A percentile compares a stretch with the other conserved stretches of the same genome.
phyloP scores from a whole-genome alignment of 2,329 filamentous ascomycete species.

The Eutypa lata region DNA sequence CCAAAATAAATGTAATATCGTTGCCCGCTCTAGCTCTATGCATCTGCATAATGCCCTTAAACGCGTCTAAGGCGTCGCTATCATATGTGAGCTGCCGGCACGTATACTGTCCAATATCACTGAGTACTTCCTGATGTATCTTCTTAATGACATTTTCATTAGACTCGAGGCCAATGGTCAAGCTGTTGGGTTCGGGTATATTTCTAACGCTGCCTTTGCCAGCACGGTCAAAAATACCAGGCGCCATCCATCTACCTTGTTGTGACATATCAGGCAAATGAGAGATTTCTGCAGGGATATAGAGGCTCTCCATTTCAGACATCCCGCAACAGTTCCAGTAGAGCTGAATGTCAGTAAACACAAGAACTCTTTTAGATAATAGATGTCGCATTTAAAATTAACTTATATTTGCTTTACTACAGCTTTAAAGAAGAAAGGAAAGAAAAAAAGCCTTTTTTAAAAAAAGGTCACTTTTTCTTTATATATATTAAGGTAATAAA shows the following conservation, averaged over 20 bases:
- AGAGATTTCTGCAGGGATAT: neutral
- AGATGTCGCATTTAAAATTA: no score
- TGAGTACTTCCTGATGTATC: neutral
- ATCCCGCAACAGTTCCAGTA: neutral
- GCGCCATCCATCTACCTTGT: neutral
- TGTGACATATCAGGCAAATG: neutral
- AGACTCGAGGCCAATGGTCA: neutral
- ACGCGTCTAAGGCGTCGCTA: neutral
- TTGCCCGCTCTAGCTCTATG: neutral
- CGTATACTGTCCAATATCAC: neutral
- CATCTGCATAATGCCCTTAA: neutral
- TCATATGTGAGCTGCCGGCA: neutral
- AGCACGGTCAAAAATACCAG: neutral
- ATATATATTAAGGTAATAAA: no score
- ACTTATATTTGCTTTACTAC: no score
- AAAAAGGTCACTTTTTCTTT: no score
- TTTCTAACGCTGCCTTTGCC: neutral
- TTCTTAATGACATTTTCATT: neutral
- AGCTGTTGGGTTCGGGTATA: neutral
- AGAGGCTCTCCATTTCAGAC: neutral
- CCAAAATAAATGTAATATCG: neutral
- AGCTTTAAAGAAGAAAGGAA: no score
- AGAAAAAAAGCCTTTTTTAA: no score
- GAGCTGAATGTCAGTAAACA: neutral
- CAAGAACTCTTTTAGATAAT: neutral